Evolutionary conservation across 805 yeast genomes (phyloP).

Genomic region (Maudiozyma saulgeensis): DNA sequence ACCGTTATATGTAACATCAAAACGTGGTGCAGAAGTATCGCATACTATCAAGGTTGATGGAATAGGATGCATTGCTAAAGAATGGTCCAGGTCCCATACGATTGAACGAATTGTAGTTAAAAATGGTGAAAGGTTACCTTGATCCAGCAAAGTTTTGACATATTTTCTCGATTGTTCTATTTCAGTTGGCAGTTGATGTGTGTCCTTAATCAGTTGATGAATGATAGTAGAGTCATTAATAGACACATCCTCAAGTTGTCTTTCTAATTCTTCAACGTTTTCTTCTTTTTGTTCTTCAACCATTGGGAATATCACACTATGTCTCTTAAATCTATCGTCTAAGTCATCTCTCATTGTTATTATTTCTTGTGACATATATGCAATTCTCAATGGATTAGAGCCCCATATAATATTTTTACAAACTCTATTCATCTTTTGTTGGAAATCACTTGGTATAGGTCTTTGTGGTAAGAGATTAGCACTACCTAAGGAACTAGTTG

Average conservation of each 20-base stretch:
- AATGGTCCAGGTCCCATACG: conserved; percentile 59
- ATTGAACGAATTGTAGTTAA: conserved; percentile 50
- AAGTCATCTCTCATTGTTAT: conserved; percentile 65
- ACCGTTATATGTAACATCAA: conserved; percentile 72
- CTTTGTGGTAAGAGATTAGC: conserved; percentile 60
- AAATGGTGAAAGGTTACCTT: conserved; percentile 82
- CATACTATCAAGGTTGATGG: conserved; percentile 59
- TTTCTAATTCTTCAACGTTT: conserved; percentile 9
- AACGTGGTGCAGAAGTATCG: conserved; percentile 63
- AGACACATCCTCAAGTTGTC: conserved; percentile 15
- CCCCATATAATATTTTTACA: conserved; percentile 47
- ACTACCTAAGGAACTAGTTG: conserved; percentile 56
- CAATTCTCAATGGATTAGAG: conserved; percentile 72
- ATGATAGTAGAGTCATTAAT: conserved; percentile 9
- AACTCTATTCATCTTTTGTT: conserved; percentile 53
- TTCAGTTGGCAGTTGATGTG: conserved; percentile 37
- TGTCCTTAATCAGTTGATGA: conserved; percentile 23
- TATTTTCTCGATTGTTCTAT: conserved; percentile 55
- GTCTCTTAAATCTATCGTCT: conserved; percentile 59
- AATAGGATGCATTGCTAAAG: conserved; percentile 63
- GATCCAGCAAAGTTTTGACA: conserved; percentile 75
- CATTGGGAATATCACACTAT: conserved; percentile 48
- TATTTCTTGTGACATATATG: conserved; percentile 77
- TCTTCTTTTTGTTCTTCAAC: conserved; percentile 20
- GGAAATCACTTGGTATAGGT: conserved; percentile 62